These are phyloP conservation scores for Phytophthora sansomeana DNA, from an alignment of 352 stramenopile genomes.

Conservation along the genomic window DNA sequence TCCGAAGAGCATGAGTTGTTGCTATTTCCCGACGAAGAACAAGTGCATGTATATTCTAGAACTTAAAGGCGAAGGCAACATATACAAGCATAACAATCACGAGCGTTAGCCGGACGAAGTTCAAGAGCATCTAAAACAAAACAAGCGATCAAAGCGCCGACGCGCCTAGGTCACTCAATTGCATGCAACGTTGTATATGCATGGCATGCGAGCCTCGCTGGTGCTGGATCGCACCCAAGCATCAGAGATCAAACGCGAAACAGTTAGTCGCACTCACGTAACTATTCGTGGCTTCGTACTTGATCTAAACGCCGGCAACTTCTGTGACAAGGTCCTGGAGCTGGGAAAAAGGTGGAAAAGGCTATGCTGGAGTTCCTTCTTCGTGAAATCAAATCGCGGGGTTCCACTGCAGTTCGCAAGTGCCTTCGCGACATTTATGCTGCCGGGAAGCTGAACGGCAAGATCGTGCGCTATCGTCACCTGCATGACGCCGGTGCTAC, in stretches of 20 bases:
- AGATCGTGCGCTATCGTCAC: neutral
- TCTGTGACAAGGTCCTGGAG: conserved; percentile 10
- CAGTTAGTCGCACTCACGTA: conserved; percentile 6
- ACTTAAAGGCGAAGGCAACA: neutral
- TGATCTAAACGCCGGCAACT: neutral
- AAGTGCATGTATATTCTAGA: conserved; percentile 14
- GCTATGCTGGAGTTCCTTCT: conserved; percentile 5
- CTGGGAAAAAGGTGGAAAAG: neutral
- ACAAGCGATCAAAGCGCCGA: conserved; percentile 11
- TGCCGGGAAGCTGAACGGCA: neutral
- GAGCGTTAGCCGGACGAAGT: conserved; percentile 8
- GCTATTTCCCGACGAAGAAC: conserved; percentile 32
- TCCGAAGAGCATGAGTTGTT: conserved; percentile 35
- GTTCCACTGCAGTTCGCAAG: conserved; percentile 9
- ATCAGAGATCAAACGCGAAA: conserved; percentile 2
- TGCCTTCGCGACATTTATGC: conserved; percentile 2
- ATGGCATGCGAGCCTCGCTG: conserved; percentile 7
- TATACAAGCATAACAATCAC: conserved; percentile 5
- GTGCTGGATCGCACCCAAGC: neutral
- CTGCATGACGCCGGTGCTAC: too few species aligned
- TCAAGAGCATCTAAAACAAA: conserved; percentile 14
- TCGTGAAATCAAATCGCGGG: conserved; percentile 3
- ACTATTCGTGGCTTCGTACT: conserved; percentile 16
- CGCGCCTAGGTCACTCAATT: conserved; percentile 1
- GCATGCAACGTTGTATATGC: conserved; percentile 4